Base-by-base conservation (phyloP, 2,329 filamentous ascomycete species). In the Niveomyces coronatus region DNA sequence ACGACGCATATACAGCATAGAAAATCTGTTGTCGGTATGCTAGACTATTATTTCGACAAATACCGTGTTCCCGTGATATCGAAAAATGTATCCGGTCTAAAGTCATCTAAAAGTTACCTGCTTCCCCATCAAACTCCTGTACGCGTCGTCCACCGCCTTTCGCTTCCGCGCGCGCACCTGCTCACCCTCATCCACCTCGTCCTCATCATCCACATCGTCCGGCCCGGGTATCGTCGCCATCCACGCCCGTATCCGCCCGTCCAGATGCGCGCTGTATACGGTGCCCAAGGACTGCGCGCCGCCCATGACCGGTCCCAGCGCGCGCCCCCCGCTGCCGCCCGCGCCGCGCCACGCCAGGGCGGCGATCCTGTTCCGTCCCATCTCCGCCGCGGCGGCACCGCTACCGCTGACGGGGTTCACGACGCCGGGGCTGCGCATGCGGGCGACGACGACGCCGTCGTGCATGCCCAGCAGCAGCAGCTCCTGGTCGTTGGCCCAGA, bases 241-340 rank as follows among this genome's bases (percentile, higher is more conserved):
- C 87, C 89, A 95, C 4, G 75, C 74, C 31, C 82, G 72, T 41
- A 96, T 89, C 37, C 80, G 81, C 0, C 89, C 89, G 53, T 95
- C 86, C 3, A 80, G 69, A 51, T 94, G 86, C 2, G 79, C 82
- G 37, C 85, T 91, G 60, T 86, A 93, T 41, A 95, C 52, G 8
- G 64, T 69, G 1, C 72, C 72, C 4, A 67, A 47, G 15, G 64
- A 65, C 44, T 68, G 72, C 3, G 56, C 62, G 3, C 71, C 72
- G 4, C 73, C 73, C 64, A 74, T 71, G 47, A 82, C 78, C 1
- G 80, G 55, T 0, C 76, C 77, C 6, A 67, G 67, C 4, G 68
- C 68, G 2, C 64, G 63, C 11, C 71, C 70, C 16, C 71, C 68
- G 22, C 85, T 83, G 1, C 74, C 71, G 3, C 67, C 62, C 5